Evolutionary conservation across 1,284 basidiomycete genomes (phyloP).

Genomic region (Cutaneotrichosporon arboriforme): DNA sequence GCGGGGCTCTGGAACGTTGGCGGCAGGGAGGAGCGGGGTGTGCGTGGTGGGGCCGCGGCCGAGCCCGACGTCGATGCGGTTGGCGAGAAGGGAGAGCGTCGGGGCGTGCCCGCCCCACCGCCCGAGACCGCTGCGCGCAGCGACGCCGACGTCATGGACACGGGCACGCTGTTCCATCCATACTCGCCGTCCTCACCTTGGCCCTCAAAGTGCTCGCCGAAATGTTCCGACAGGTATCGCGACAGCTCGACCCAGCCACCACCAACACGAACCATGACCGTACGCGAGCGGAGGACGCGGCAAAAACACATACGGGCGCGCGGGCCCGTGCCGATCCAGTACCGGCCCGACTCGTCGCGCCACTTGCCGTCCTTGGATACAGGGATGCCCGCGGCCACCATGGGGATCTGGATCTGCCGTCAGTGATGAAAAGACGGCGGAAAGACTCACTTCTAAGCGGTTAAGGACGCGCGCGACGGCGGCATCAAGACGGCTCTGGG

Average conservation of each 20-base stretch:
- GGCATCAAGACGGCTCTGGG: conserved; percentile 73
- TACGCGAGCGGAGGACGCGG: conserved; percentile 81
- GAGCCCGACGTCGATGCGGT: background rate
- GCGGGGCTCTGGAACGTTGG: background rate
- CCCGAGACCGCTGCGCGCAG: background rate
- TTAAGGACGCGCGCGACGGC: conserved; percentile 89
- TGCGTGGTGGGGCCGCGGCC: background rate
- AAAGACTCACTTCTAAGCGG: conserved; percentile 61
- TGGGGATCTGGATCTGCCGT: conserved; percentile 60
- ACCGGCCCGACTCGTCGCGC: conserved; percentile 87
- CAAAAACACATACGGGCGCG: conserved; percentile 75
- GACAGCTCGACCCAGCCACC: conserved; percentile 90
- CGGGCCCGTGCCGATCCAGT: conserved; percentile 87
- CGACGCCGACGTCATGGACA: conserved; percentile 6
- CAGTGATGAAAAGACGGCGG: background rate
- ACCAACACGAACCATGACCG: conserved; percentile 90
- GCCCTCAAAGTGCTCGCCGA: conserved; percentile 62
- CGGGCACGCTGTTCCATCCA: conserved; percentile 7
- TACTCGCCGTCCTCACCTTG: background rate
- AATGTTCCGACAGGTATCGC: conserved; percentile 79
- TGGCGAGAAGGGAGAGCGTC: background rate
- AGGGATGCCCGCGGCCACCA: conserved; percentile 60
- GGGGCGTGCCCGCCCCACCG: background rate
- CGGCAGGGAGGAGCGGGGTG: background rate
- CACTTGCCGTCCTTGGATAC: conserved; percentile 48